phyloP scores from a whole-genome alignment of 2,329 filamentous ascomycete species.

The Sordariomycetes sp. region DNA sequence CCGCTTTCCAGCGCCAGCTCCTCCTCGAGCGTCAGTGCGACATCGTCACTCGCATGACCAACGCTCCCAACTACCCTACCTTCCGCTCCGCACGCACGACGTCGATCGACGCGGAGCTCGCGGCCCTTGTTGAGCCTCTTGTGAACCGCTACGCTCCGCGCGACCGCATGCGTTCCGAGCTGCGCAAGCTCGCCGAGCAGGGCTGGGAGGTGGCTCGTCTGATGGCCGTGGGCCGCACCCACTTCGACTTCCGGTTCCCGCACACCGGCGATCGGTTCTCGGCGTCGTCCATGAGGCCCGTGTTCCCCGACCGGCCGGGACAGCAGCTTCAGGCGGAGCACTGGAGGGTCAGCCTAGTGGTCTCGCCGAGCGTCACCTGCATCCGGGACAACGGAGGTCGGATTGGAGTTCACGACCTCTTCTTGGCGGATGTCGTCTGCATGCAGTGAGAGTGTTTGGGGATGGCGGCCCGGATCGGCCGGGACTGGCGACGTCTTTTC shows the following conservation, averaged over 20 bases:
- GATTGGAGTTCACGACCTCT: slow-evolving; percentile 31
- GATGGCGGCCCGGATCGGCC: background rate
- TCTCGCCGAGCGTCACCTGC: slow-evolving; percentile 43
- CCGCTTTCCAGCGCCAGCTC: slow-evolving; percentile 21
- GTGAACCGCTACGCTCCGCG: slow-evolving; percentile 22
- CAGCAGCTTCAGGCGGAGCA: slow-evolving; percentile 36
- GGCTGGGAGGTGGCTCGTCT: slow-evolving; percentile 34
- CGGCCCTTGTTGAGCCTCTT: slow-evolving; percentile 27
- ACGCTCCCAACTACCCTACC: slow-evolving; percentile 9
- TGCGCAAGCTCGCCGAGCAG: slow-evolving; percentile 26
- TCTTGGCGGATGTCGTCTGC: slow-evolving; percentile 35
- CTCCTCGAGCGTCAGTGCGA: slow-evolving; percentile 25
- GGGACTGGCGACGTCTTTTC: background rate
- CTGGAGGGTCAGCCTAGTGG: slow-evolving; percentile 40
- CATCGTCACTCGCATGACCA: slow-evolving; percentile 26
- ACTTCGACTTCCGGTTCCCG: slow-evolving; percentile 37
- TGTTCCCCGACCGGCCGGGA: slow-evolving; percentile 29
- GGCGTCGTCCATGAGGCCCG: slow-evolving; percentile 32
- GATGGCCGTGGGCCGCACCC: slow-evolving; percentile 32
- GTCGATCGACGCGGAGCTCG: slow-evolving; percentile 29
- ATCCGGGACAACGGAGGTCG: slow-evolving; percentile 37
- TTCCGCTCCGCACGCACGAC: slow-evolving; percentile 14
- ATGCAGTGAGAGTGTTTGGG: slow-evolving; percentile 24
- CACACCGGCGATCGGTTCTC: slow-evolving; percentile 38
- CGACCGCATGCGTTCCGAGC: slow-evolving; percentile 27